A percentile compares a stretch with the other conserved stretches of the same genome.
Conservation (phyloP, 345 rosid genomes). For the Viola odorata region DNA sequence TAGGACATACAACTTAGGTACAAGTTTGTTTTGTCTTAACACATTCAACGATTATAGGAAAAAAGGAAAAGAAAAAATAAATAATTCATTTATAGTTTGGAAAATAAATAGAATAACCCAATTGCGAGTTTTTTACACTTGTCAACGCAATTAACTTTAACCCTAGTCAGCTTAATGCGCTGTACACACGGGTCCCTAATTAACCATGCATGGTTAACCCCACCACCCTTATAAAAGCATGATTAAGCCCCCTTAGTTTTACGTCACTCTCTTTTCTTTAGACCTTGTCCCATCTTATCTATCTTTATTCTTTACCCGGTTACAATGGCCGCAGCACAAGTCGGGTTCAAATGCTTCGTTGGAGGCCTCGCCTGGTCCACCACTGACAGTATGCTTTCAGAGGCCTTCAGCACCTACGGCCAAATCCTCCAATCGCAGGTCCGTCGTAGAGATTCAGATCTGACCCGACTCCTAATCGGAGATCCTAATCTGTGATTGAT, state of each 20-base stretch:
- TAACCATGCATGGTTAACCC: slow-evolving; percentile 14
- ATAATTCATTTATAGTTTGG: too few species aligned
- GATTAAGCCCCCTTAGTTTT: fast-evolving
- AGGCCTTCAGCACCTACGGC: slow-evolving; percentile 64
- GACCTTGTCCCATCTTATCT: too few species aligned
- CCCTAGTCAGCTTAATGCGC: too few species aligned
- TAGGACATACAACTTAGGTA: too few species aligned
- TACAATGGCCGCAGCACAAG: slow-evolving; percentile 57
- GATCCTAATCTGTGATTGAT: slow-evolving; percentile 39
- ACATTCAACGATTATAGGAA: too few species aligned
- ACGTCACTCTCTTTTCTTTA: too few species aligned
- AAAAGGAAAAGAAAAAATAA: too few species aligned
- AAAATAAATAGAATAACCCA: too few species aligned
- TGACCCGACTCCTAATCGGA: slow-evolving; percentile 35
- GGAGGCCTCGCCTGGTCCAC: slow-evolving; percentile 99
- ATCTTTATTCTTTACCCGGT: not conserved
- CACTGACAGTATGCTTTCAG: slow-evolving; percentile 48
- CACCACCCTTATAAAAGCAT: slow-evolving; percentile 7
- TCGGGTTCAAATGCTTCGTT: slow-evolving; percentile 80
- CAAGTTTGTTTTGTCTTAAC: too few species aligned
- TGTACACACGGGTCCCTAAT: not conserved
- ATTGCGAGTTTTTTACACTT: too few species aligned
- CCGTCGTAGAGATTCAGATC: slow-evolving; percentile 41
- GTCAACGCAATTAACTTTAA: too few species aligned
- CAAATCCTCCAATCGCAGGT: slow-evolving; percentile 95